Percentiles rank a stretch among this genome's conserved stretches.
phyloP scores from a whole-genome alignment of 1,284 basidiomycete genomes.

The Trichosporon sp. region DNA sequence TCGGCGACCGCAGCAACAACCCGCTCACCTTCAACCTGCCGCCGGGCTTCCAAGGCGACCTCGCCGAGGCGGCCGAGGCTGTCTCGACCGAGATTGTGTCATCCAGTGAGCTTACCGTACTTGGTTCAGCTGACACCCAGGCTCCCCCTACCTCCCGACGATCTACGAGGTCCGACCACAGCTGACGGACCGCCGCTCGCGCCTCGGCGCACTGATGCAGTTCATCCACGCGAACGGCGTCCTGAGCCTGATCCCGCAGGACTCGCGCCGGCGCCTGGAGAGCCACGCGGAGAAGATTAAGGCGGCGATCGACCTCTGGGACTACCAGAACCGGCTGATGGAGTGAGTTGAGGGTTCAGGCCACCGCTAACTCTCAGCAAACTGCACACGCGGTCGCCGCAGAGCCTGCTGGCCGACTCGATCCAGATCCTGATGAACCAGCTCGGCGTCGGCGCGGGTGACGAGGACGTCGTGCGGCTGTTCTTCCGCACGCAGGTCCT shows the following conservation, averaged over 20 bases:
- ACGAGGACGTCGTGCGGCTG: slow-evolving; percentile 66
- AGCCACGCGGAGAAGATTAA: slow-evolving; percentile 86
- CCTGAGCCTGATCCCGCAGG: slow-evolving; percentile 73
- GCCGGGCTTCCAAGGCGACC: slow-evolving; percentile 50
- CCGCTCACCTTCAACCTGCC: slow-evolving; percentile 54
- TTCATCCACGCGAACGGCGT: slow-evolving; percentile 84
- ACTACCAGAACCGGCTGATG: slow-evolving; percentile 61
- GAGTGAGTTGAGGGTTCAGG: slow-evolving; percentile 32
- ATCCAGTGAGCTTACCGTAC: slow-evolving; percentile 34
- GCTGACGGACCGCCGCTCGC: slow-evolving; percentile 67
- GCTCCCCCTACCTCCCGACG: slow-evolving; percentile 64
- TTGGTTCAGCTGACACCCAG: slow-evolving; percentile 49
- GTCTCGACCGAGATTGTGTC: slow-evolving; percentile 52
- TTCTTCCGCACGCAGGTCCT: slow-evolving; percentile 74
- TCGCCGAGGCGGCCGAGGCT: slow-evolving; percentile 52
- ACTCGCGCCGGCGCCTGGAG: slow-evolving; percentile 67
- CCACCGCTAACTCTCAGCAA: slow-evolving; percentile 23
- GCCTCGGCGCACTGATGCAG: slow-evolving; percentile 73
- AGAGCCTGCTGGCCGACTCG: slow-evolving; percentile 49
- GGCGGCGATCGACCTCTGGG: slow-evolving; percentile 78
- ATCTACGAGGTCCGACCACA: slow-evolving; percentile 79
- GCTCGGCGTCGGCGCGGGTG: slow-evolving; percentile 45
- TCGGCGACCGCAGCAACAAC: slow-evolving; percentile 53
- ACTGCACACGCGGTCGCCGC: slow-evolving; percentile 30
- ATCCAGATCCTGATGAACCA: slow-evolving; percentile 41